A percentile compares a stretch with the other conserved stretches of the same genome.
These are phyloP conservation scores for Oleoguttula mirabilis DNA, from an alignment of 495 filamentous ascomycete species.

Conservation along the genomic window DNA sequence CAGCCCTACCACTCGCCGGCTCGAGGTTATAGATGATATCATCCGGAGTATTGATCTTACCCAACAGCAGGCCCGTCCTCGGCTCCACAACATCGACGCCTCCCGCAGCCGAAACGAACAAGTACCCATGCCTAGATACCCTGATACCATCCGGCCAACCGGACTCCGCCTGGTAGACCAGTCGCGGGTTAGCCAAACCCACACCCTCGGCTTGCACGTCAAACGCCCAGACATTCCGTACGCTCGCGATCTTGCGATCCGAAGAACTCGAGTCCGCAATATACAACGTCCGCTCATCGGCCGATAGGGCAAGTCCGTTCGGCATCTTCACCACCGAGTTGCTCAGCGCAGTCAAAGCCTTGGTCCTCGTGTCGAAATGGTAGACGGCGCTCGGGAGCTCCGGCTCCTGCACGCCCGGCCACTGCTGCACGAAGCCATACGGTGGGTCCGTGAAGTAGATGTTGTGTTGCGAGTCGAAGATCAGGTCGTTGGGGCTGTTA, in stretches of 20 bases:
- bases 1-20: background rate
- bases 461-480: conserved; percentile 3
- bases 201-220: background rate
- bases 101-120: conserved; percentile 5
- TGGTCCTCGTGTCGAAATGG: conserved; percentile 5
- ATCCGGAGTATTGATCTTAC: conserved; percentile 13
- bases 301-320: conserved; percentile 9
- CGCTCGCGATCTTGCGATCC: background rate
- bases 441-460: conserved; percentile 12
- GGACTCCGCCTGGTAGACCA: conserved; percentile 8
- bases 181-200: conserved; percentile 1
- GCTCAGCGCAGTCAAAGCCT: conserved; percentile 1
- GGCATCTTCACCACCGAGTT: conserved; percentile 8
- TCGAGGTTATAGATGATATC: conserved; percentile 9
- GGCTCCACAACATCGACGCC: conserved; percentile 14
- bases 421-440: conserved; percentile 2
- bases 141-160: conserved; percentile 12
- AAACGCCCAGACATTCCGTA: conserved; percentile 11
- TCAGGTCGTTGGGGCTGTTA: conserved; percentile 13
- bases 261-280: conserved; percentile 10
- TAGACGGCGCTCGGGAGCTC: conserved; percentile 13
- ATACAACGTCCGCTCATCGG: conserved; percentile 5
- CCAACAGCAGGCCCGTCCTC: conserved; percentile 3
- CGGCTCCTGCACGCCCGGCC: conserved; percentile 2
- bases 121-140: conserved; percentile 1